These are phyloP conservation scores for Cicer pinnatifidum DNA, from an alignment of 306 rosid species.

Conservation along the genomic window DNA sequence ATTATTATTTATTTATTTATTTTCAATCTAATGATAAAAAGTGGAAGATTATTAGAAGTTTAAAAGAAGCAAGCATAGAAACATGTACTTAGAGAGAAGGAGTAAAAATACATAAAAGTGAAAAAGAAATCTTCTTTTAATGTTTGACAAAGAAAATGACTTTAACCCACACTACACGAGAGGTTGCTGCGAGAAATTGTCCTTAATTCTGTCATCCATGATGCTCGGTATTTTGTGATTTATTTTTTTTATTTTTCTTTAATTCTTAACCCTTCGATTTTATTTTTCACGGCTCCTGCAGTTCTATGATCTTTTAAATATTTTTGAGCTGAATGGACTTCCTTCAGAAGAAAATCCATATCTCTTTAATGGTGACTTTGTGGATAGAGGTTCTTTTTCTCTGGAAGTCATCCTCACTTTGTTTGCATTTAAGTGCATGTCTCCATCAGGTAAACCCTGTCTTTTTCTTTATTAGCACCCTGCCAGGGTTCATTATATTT, in stretches of 20 bases:
- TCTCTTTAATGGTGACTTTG: slow-evolving; percentile 97
- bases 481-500: slow-evolving; percentile 10
- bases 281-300: slow-evolving; percentile 54
- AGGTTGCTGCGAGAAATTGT: not conserved
- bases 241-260: not conserved
- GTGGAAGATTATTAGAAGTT: not conserved
- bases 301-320: slow-evolving; percentile 93
- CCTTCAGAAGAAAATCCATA: slow-evolving; percentile 99
- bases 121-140: not conserved
- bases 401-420: slow-evolving; percentile 94
- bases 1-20: not conserved
- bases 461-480: slow-evolving; percentile 26
- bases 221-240: slow-evolving; percentile 12
- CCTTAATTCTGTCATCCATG: not conserved
- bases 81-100: not conserved
- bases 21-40: not conserved
- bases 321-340: slow-evolving; percentile 98
- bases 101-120: not conserved
- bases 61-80: slow-evolving; percentile 3
- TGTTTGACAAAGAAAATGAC: not conserved
- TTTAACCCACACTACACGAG: not conserved
- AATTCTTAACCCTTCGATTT: slow-evolving; percentile 3
- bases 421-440: slow-evolving; percentile 98
- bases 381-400: slow-evolving; percentile 98
- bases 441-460: slow-evolving; percentile 80